A percentile compares a stretch with the other conserved stretches of the same genome.
These are phyloP conservation scores for Penicillium turbatum DNA, from an alignment of 495 filamentous ascomycete species.

Conservation along the genomic window DNA sequence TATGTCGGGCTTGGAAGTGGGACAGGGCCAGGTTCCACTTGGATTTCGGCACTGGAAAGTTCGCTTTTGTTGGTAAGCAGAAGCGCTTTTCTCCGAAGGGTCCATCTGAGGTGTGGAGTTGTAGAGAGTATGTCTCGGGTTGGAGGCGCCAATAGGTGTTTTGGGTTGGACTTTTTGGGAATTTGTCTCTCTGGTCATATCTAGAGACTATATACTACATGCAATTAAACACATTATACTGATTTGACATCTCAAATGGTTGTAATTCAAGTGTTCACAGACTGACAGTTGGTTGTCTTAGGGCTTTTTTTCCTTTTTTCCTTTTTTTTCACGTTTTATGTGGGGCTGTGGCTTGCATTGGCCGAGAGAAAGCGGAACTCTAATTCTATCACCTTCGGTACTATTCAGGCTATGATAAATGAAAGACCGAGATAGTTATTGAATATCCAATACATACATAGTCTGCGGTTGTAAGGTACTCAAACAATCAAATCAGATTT, in stretches of 20 bases:
- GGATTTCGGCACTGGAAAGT: conserved; percentile 8
- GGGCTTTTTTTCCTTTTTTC: background rate
- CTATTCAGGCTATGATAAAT: background rate
- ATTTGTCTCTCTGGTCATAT: no score
- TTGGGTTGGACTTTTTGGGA: no score
- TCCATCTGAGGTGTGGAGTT: background rate
- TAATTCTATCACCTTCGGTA: background rate
- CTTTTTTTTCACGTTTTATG: background rate
- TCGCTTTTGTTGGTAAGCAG: conserved; percentile 18
- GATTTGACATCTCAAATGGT: no score
- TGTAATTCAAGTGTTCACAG: no score
- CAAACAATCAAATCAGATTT: background rate
- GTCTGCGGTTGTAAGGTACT: background rate
- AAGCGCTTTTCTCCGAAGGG: background rate
- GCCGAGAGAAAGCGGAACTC: background rate
- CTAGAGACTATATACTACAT: no score
- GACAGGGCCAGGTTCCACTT: background rate
- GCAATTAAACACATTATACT: no score
- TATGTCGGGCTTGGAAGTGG: conserved; percentile 1
- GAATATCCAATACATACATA: background rate
- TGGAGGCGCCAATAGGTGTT: background rate
- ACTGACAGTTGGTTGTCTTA: background rate
- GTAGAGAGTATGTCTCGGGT: background rate
- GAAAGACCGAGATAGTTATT: no score
- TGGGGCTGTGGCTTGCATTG: background rate